Percentiles rank a stretch among this genome's conserved stretches.
These are phyloP conservation scores for Trypanosoma mega DNA, from an alignment of 208 protist genomes.

Conservation along the genomic window DNA sequence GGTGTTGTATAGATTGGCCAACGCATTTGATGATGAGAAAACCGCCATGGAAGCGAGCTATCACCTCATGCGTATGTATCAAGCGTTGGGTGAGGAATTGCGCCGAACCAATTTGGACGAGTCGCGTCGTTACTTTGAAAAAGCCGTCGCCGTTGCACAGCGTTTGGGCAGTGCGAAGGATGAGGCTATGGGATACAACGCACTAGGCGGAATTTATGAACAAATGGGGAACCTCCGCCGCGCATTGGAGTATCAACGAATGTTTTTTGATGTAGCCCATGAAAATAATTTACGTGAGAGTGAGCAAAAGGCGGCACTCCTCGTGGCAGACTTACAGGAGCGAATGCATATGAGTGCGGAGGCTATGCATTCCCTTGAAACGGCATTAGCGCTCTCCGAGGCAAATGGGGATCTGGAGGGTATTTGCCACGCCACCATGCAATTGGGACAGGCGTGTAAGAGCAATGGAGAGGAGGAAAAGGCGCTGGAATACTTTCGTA, in stretches of 20 bases:
- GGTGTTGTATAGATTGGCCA: slow-evolving; percentile 58
- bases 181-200: slow-evolving; percentile 63
- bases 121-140: slow-evolving; percentile 53
- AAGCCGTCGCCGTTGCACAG: slow-evolving; percentile 42
- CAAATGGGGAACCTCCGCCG: slow-evolving; percentile 51
- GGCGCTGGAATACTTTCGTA: slow-evolving; percentile 71
- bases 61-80: slow-evolving; percentile 71
- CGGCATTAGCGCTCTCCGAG: slow-evolving; percentile 69
- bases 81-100: slow-evolving; percentile 48
- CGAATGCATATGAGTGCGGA: slow-evolving; percentile 58
- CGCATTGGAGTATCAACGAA: slow-evolving; percentile 74
- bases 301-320: slow-evolving; percentile 64
- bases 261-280: slow-evolving; percentile 53
- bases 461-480: slow-evolving; percentile 46
- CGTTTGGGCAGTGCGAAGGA: slow-evolving; percentile 32
- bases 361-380: slow-evolving; percentile 63
- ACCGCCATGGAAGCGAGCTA: slow-evolving; percentile 38
- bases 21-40: slow-evolving; percentile 50
- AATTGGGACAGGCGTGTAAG: slow-evolving; percentile 76
- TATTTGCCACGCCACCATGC: slow-evolving; percentile 76
- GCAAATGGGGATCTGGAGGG: slow-evolving; percentile 55
- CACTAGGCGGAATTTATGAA: slow-evolving; percentile 74
- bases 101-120: slow-evolving; percentile 27
- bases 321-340: slow-evolving; percentile 80
- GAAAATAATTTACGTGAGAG: slow-evolving; percentile 33